A percentile compares a stretch with the other conserved stretches of the same genome.
These are phyloP conservation scores for Letharia lupina DNA, from an alignment of 495 filamentous ascomycete species.

Conservation along the genomic window DNA sequence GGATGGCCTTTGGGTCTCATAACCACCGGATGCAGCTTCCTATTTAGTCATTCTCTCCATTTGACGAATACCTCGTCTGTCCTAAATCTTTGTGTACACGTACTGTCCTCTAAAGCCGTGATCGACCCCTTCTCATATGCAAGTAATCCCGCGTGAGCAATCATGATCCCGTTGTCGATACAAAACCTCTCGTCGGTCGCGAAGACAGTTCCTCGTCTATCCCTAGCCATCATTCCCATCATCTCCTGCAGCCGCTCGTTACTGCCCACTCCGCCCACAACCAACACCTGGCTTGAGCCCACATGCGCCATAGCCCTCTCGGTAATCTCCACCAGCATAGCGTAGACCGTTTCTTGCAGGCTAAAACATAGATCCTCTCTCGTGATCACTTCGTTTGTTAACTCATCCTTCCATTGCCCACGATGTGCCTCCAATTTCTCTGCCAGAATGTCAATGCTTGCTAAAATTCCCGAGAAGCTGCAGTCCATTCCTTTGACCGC, in stretches of 20 bases:
- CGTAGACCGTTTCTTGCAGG: slow-evolving; percentile 87
- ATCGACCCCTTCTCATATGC: slow-evolving; percentile 71
- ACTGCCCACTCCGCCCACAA: slow-evolving; percentile 97
- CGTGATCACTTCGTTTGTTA: slow-evolving; percentile 48
- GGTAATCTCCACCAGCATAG: slow-evolving; percentile 98
- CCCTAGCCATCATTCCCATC: slow-evolving; percentile 95
- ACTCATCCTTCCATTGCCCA: slow-evolving; percentile 29
- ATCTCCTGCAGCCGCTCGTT: slow-evolving; percentile 95
- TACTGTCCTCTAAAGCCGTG: slow-evolving; percentile 70
- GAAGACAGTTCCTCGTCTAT: slow-evolving; percentile 82
- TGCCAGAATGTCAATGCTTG: slow-evolving; percentile 69
- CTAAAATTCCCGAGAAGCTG: slow-evolving; percentile 86
- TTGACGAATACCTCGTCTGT: slow-evolving; percentile 90
- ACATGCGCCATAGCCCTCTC: slow-evolving; percentile 98
- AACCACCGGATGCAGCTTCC: background rate
- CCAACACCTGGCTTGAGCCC: slow-evolving; percentile 77
- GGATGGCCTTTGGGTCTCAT: background rate
- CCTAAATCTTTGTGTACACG: slow-evolving; percentile 88
- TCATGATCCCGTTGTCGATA: slow-evolving; percentile 99
- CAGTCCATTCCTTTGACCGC: slow-evolving; percentile 98
- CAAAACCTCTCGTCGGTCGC: slow-evolving; percentile 96
- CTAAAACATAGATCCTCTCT: slow-evolving; percentile 88
- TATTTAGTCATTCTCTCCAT: slow-evolving; percentile 61
- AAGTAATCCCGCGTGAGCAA: slow-evolving; percentile 88
- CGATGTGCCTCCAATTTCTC: slow-evolving; percentile 36